A percentile compares a stretch with the other conserved stretches of the same genome.
Evolutionary conservation across 495 filamentous ascomycete genomes (phyloP).

Genomic region (Terfezia boudieri): DNA sequence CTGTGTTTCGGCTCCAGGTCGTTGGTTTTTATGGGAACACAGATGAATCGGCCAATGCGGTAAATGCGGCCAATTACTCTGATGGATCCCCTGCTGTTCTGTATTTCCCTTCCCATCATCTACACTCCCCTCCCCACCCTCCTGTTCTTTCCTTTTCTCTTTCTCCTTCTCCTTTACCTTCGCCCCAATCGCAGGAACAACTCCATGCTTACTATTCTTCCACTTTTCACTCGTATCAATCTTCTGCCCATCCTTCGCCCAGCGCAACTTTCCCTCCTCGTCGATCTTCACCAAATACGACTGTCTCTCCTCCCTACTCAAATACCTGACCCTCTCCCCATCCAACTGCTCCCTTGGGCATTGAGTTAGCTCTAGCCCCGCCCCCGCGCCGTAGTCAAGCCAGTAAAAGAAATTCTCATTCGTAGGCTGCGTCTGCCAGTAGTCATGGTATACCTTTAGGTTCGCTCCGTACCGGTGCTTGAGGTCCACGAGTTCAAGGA

Average conservation of each 20-base stretch:
- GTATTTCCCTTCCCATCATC: too few relatives aligned
- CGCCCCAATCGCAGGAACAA: not conserved
- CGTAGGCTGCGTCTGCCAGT: constrained; percentile 57
- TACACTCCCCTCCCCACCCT: too few relatives aligned
- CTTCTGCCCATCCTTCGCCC: constrained; percentile 54
- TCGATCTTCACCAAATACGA: constrained; percentile 54
- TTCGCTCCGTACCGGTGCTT: constrained; percentile 68
- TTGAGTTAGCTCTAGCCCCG: constrained; percentile 29
- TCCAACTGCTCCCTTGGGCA: constrained; percentile 44
- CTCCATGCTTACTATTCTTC: not conserved
- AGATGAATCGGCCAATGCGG: too few relatives aligned
- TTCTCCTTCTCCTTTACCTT: too few relatives aligned
- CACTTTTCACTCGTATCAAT: constrained; percentile 57
- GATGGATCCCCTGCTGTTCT: too few relatives aligned
- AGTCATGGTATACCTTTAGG: constrained; percentile 57
- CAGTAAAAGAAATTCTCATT: constrained; percentile 88
- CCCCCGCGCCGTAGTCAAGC: constrained; percentile 68
- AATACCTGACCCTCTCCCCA: constrained; percentile 47
- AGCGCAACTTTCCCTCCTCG: constrained; percentile 41
- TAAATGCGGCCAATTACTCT: not conserved
- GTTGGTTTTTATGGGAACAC: too few relatives aligned
- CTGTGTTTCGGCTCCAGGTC: too few relatives aligned
- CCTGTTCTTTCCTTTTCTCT: too few relatives aligned
- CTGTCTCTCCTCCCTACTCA: constrained; percentile 46
- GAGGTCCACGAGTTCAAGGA: constrained; percentile 76